Evolutionary conservation across 1,139 yeast genomes (phyloP), one percentile per base, ranked within the genome.

Genomic region (Hyphopichia burtonii): DNA sequence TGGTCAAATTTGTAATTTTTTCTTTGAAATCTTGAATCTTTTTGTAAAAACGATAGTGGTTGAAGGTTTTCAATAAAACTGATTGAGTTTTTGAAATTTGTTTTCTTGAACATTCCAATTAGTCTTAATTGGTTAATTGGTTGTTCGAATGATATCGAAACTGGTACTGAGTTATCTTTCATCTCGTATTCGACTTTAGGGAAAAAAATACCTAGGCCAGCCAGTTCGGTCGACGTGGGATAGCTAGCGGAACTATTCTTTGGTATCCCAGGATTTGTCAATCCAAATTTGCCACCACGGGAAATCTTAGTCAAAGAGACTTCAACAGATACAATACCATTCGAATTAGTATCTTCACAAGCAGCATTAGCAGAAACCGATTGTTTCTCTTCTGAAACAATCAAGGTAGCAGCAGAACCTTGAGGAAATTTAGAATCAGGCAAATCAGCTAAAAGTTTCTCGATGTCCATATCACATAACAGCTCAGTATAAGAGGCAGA

Each of bases 11-110:
- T 6, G 8, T 4, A n/a, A 30, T 30, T 15, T 4, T 32, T 23
- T 5, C 8, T n/a, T 17, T 17, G 12, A 18, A 17, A 32, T 32
- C 12, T 12, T 25, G 38, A 35, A 11, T 42, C 36, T 28, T 28
- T 18, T 38, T 37, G 40, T 40, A 42, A 31, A 11, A 20, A 30
- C 16, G 43, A 34, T 25, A 42, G 31, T 7, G 45, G 41, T 4
- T 39, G 17, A 17, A 40, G 23, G 7, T 28, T 28, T 14, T 40
- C 34, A 15, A 38, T 31, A 9, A 39, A 14, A 14, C 11, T 11
- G 36, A 10, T 30, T 65, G 70, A 7, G 71, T 69, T 40, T 69
- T 74, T 35, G 68, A 49, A 31, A 73, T 63, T 45, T 70, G 71
- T 46, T 68, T 27, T 27, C 30, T 11, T 27, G 6, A 10, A 5